Conservation (phyloP, 805 yeast genomes). For the Metschnikowia baotianmanensis region DNA sequence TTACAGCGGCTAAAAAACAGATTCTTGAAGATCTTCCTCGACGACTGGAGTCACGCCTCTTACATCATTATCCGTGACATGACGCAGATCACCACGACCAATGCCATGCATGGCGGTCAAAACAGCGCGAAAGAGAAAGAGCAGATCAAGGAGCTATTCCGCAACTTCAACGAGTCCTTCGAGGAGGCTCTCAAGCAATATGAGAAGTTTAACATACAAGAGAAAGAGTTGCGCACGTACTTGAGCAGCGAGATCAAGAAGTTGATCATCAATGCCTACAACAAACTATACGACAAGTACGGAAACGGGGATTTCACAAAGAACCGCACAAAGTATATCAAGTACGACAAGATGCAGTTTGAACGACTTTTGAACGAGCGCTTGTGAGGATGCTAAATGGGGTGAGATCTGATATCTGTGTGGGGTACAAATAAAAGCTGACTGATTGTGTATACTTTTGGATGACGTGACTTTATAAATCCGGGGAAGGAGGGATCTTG, state of each 20-base stretch:
- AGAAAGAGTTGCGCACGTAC: constrained; percentile 58
- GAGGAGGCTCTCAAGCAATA: constrained; percentile 72
- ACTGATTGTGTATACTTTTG: too few relatives aligned
- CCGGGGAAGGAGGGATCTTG: neutral
- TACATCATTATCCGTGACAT: constrained; percentile 70
- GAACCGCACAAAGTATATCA: constrained; percentile 66
- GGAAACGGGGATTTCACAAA: constrained; percentile 68
- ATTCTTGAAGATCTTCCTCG: constrained; percentile 67
- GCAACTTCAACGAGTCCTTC: constrained; percentile 76
- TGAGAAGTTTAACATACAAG: constrained; percentile 63
- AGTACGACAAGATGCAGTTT: constrained; percentile 52
- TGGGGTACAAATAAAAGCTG: neutral
- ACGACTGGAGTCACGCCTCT: constrained; percentile 79
- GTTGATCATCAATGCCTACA: constrained; percentile 79
- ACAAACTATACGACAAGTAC: constrained; percentile 79
- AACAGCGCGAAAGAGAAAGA: constrained; percentile 71
- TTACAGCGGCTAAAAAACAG: constrained; percentile 68
- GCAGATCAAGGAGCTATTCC: constrained; percentile 78
- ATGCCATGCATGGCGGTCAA: constrained; percentile 38
- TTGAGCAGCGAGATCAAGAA: constrained; percentile 69
- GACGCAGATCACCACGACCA: constrained; percentile 60
- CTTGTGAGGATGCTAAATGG: constrained; percentile 3
- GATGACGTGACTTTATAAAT: neutral
- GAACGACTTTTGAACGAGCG: constrained; percentile 28
- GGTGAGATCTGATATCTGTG: neutral